Base-by-base conservation (phyloP, 2,329 filamentous ascomycete species). In the Grosmannia serpens region DNA sequence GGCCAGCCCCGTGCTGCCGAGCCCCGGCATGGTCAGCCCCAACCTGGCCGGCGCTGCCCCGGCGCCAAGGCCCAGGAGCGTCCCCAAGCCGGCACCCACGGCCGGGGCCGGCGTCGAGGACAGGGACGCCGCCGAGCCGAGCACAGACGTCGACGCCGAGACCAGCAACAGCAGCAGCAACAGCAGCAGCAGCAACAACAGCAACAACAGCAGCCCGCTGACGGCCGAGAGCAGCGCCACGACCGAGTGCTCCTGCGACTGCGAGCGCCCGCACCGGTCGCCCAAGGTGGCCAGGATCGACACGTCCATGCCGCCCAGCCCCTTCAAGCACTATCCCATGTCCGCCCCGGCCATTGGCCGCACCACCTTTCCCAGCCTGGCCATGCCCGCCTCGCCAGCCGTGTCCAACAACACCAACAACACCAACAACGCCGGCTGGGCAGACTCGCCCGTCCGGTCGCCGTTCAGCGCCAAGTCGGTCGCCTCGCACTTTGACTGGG, bases 401-500 rank as follows among this genome's bases (percentile, higher is more conserved):
- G 80, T 86, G 64, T 88, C 87, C 47, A 78, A 38, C 35, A 8
- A 38, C 8, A 17, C 35, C 41, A 6, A 9, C 41, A 46, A 20
- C 41, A 17, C 15, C 41, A 9, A 17, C 41, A 22, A 6, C 49
- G 69, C 64, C 44, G 63, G 63, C 29, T 58, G 56, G 31, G 57
- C 79, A 58, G 83, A 88, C 63, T 90, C 89, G 24, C 88, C 89
- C 15, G 73, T 84, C 63, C 79, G 84, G 27, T 94, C 91, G 33
- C 89, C 91, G 0, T 94, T 88, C 67, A 88, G 84, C 65, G 83
- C 85, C 51, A 73, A 77, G 59, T 83, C 80, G 47, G 71, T 82
- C 33, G 77, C 82, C 61, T 90, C 89, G 13, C 86, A 87, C 10
- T 88, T 88, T 62, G 88, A 94, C 69, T 91, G 88, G 88, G 86